phyloP scores from a whole-genome alignment of 768 basidiomycete species.

The Serendipita sp. region DNA sequence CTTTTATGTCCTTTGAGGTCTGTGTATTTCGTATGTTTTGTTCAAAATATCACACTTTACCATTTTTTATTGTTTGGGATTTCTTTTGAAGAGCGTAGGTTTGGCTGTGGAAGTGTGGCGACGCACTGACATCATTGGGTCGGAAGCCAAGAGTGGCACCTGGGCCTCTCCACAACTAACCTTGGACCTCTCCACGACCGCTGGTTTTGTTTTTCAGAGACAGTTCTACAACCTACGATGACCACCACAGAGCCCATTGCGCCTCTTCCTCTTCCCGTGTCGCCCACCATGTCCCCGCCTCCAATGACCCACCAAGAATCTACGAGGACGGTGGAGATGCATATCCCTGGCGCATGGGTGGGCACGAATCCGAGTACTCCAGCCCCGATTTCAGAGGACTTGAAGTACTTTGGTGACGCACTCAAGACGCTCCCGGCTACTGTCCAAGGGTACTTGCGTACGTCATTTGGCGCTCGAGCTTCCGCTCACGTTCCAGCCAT shows the following conservation, averaged over 20 bases:
- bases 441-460: not conserved
- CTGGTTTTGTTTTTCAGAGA: no score
- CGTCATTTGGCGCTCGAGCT: not conserved
- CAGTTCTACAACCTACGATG: not conserved
- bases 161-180: not conserved
- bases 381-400: conserved; percentile 1
- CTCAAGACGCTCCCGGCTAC: conserved; percentile 3
- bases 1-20: no score
- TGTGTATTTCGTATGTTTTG: no score
- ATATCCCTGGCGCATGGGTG: conserved; percentile 1
- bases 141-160: not conserved
- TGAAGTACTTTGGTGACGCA: not conserved
- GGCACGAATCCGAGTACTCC: conserved; percentile 1
- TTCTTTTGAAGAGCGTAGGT: no score
- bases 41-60: no score
- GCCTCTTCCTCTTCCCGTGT: not conserved
- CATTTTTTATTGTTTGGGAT: no score
- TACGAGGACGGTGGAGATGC: not conserved
- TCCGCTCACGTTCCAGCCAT: not conserved
- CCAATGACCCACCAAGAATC: not conserved
- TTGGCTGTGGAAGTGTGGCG: no score
- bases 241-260: not conserved
- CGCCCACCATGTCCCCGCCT: not conserved
- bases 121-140: not conserved
- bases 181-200: not conserved